phyloP scores from a whole-genome alignment of 768 basidiomycete genomes.

The Russula ochroleuca region DNA sequence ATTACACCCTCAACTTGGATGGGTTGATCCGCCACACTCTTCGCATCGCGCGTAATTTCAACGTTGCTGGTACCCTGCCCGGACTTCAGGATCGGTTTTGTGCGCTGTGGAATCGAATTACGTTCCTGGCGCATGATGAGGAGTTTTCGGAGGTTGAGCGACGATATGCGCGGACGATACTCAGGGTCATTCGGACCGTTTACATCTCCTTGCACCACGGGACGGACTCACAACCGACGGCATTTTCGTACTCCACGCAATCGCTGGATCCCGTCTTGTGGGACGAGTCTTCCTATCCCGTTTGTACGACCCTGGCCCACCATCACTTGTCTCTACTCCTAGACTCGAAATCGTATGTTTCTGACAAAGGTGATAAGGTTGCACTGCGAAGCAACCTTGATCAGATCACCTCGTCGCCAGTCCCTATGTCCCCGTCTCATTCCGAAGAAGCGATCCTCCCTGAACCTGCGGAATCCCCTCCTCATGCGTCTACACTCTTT shows the following conservation, averaged over 20 bases:
- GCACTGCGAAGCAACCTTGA: neutral
- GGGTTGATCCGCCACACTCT: conserved; percentile 17
- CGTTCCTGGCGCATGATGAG: conserved; percentile 6
- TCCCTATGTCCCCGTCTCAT: neutral
- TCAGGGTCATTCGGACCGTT: conserved; percentile 18
- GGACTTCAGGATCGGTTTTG: conserved; percentile 19
- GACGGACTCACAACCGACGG: conserved; percentile 17
- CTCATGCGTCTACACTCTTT: neutral
- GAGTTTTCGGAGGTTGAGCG: conserved; percentile 15
- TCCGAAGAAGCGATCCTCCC: neutral
- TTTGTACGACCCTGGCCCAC: conserved; percentile 14
- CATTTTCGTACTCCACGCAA: conserved; percentile 20
- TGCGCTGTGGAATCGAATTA: conserved; percentile 18
- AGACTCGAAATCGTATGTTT: neutral
- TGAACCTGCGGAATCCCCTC: neutral
- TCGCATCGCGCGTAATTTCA: conserved; percentile 16
- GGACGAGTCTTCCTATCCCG: conserved; percentile 14
- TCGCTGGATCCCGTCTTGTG: conserved; percentile 20
- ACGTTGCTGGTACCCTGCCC: conserved; percentile 9
- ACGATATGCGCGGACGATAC: conserved; percentile 18
- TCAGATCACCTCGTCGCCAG: neutral
- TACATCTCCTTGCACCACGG: conserved; percentile 22
- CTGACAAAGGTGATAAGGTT: neutral
- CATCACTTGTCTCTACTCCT: neutral
- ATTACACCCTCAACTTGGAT: conserved; percentile 8